These are phyloP conservation scores for Neotropicomus parvogracilis DNA, from an alignment of 1,284 basidiomycete genomes.

Conservation along the genomic window DNA sequence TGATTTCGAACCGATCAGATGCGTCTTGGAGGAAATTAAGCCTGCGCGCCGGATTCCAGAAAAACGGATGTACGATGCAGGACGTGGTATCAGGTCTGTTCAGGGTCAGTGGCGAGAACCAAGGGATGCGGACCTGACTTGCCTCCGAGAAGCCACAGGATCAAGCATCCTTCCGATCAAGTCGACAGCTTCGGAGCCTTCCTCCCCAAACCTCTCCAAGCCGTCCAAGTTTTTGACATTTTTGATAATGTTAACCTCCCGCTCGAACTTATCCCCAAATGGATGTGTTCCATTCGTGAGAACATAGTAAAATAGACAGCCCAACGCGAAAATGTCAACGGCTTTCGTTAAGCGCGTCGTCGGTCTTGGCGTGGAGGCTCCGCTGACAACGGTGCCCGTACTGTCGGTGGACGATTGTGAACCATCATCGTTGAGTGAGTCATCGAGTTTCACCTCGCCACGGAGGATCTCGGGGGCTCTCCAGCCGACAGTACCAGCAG, in stretches of 20 bases:
- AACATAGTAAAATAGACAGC: conserved; percentile 91
- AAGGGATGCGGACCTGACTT: too few relatives aligned
- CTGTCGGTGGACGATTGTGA: conserved; percentile 68
- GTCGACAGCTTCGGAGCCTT: conserved; percentile 81
- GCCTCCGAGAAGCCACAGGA: conserved; percentile 72
- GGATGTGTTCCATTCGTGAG: conserved; percentile 87
- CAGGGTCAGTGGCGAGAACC: not conserved
- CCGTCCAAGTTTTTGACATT: conserved; percentile 67
- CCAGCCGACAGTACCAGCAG: conserved; percentile 91
- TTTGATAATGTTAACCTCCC: conserved; percentile 90
- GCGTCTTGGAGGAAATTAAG: conserved; percentile 94
- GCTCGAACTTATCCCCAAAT: conserved; percentile 85
- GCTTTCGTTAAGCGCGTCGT: conserved; percentile 81
- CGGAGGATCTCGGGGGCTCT: conserved; percentile 90
- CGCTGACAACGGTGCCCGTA: conserved; percentile 44
- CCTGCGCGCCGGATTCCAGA: conserved; percentile 88
- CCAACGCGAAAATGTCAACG: conserved; percentile 91
- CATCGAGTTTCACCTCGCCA: conserved; percentile 88
- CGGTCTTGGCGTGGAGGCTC: conserved; percentile 23
- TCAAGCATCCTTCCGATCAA: conserved; percentile 76
- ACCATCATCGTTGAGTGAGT: conserved; percentile 60
- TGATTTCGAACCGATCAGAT: conserved; percentile 96
- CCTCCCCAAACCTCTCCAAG: conserved; percentile 82
- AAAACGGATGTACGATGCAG: conserved; percentile 91
- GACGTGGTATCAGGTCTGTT: conserved; percentile 82